Base-by-base conservation (phyloP, 768 basidiomycete genomes). In the Lactifluus hygrophoroides region DNA sequence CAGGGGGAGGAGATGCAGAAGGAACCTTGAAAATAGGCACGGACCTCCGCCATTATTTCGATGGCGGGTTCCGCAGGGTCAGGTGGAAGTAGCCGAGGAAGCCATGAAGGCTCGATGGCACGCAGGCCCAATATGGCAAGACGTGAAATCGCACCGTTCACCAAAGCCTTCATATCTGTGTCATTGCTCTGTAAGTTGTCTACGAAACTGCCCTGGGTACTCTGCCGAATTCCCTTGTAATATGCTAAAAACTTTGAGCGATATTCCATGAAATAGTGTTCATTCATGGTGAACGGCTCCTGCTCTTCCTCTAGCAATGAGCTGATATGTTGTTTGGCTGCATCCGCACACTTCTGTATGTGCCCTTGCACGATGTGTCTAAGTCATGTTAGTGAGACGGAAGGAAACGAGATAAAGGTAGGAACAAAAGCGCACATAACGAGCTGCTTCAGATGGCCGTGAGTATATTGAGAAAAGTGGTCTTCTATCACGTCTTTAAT, bases 1-100 rank as follows among this genome's bases (percentile, higher is more conserved):
- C 34, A 43, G 25, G 10, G 17, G 34, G 25, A 40, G 27, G 35
- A 19, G 45, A 27, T 35, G 32, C 49, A 38, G 27, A 19, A 57
- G 62, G 8, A 64, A 86, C 86, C 86, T 78, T 86, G 82, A 67
- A 87, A 87, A 59, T 87, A 87, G 0, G 83, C 85, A 10, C 83
- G 73, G 3, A 86, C 83, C 51, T 83, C 78, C 0, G 85, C 83
- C 85, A 88, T 88, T 61, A 88, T 82, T 7, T 67, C 64, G 11
- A 87, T 60, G 0, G 82, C 82, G 0, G 77, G 73, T 45, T 81
- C 81, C 76, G 75, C 78, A 3, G 68, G 68, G 54, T 85, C 83
- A 0, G 72, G 57, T 0, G 78, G 76, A 9, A 82, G 69, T 0
- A 86, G 65, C 62, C 75, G 80, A 0, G 74, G 62, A 0, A 86